Evolutionary conservation across 257 asterid genomes (phyloP).

Genomic region (Solanum gandarillasii): DNA sequence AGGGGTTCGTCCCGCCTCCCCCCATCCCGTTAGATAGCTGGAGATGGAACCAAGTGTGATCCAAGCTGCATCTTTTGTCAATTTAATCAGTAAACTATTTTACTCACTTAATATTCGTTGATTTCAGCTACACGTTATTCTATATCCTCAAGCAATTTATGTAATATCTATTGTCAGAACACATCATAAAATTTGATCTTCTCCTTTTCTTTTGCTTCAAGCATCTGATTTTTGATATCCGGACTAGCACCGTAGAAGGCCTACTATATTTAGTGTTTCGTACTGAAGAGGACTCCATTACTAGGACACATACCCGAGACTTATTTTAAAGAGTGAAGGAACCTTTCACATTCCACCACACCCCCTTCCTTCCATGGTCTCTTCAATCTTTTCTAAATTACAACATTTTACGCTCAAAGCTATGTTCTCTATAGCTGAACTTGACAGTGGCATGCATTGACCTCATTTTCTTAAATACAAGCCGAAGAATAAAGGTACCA

Average conservation of each 20-base stretch:
- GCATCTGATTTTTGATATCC: neutral
- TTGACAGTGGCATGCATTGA: neutral
- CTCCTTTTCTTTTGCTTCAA: neutral
- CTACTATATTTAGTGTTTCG: neutral
- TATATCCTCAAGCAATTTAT: neutral
- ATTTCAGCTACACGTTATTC: neutral
- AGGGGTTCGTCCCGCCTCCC: neutral
- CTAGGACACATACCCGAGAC: neutral
- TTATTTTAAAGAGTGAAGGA: neutral
- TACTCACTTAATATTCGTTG: neutral
- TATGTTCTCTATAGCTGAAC: neutral
- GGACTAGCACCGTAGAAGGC: neutral
- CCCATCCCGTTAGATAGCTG: neutral
- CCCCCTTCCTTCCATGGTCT: neutral
- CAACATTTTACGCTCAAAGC: neutral
- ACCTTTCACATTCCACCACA: neutral
- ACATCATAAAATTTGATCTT: neutral
- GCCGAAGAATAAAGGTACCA: neutral
- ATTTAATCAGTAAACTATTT: neutral
- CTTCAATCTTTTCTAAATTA: neutral
- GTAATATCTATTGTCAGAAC: neutral
- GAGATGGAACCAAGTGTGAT: neutral
- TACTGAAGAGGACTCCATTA: neutral
- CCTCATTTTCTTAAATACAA: neutral
- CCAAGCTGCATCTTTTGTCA: neutral